Percentiles rank a stretch among this genome's conserved stretches.
phyloP scores from a whole-genome alignment of 2,329 filamentous ascomycete species.

The Epichloe aotearoae region DNA sequence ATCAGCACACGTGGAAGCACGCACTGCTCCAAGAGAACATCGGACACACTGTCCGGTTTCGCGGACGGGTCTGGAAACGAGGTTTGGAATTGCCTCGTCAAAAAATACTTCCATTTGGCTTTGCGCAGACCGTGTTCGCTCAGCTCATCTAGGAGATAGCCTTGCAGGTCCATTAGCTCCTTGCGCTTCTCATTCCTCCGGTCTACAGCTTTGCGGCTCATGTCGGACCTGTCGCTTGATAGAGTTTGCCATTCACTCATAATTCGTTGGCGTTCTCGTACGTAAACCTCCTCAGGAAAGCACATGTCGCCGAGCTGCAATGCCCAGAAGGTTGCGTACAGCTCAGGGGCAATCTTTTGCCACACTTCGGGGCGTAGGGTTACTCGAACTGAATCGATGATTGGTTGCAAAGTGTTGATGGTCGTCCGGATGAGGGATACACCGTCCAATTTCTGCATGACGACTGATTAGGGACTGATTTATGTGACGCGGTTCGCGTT shows the following conservation, averaged over 20 bases:
- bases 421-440: constrained; percentile 18
- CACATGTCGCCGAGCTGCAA: constrained; percentile 70
- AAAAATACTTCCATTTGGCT: constrained; percentile 51
- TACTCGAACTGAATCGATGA: constrained; percentile 56
- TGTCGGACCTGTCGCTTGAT: constrained; percentile 58
- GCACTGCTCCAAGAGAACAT: constrained; percentile 76
- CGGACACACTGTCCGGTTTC: constrained; percentile 55
- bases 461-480: constrained; percentile 13
- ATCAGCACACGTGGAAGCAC: constrained; percentile 78
- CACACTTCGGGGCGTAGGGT: constrained; percentile 51
- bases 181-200: constrained; percentile 51
- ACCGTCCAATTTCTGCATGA: constrained; percentile 21
- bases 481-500: not conserved
- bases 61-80: constrained; percentile 63
- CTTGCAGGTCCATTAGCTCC: constrained; percentile 52
- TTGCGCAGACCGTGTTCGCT: constrained; percentile 56
- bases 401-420: constrained; percentile 42
- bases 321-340: constrained; percentile 89
- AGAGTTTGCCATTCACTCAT: constrained; percentile 54
- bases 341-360: constrained; percentile 60
- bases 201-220: constrained; percentile 54
- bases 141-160: constrained; percentile 59
- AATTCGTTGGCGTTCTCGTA: constrained; percentile 57
- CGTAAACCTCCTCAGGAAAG: constrained; percentile 65
- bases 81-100: constrained; percentile 60